A percentile compares a stretch with the other conserved stretches of the same genome.
Conservation (phyloP, 805 yeast genomes). For the Candida boidinii region DNA sequence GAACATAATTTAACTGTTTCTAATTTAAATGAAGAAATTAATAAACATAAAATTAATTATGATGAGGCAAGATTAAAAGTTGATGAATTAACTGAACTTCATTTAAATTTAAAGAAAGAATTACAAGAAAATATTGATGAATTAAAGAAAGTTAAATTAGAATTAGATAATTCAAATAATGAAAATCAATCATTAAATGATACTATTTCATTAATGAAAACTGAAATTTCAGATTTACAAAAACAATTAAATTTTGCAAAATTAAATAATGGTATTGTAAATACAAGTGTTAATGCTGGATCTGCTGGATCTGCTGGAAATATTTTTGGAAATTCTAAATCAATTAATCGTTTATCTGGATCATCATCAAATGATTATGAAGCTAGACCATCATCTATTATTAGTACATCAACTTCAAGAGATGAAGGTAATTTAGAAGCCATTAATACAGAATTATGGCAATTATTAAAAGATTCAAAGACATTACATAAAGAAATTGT, state of each 20-base stretch:
- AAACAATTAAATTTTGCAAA: slow-evolving; percentile 18
- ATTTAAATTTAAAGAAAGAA: slow-evolving; percentile 54
- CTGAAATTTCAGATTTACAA: slow-evolving; percentile 27
- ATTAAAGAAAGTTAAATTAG: slow-evolving; percentile 50
- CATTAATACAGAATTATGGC: slow-evolving; percentile 68
- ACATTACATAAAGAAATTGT: slow-evolving; percentile 75
- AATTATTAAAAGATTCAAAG: slow-evolving; percentile 61
- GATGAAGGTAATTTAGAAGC: slow-evolving; percentile 51
- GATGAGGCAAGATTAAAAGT: slow-evolving; percentile 50
- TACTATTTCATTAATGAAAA: slow-evolving; percentile 46
- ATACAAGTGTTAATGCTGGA: slow-evolving; percentile 9
- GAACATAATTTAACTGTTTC: slow-evolving; percentile 42
- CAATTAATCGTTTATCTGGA: slow-evolving; percentile 13
- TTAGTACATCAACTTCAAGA: slow-evolving; percentile 39
- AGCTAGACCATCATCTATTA: slow-evolving; percentile 53
- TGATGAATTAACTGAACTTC: slow-evolving; percentile 51
- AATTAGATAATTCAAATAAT: slow-evolving; percentile 48
- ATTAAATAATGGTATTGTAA: slow-evolving; percentile 3
- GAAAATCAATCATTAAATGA: slow-evolving; percentile 60
- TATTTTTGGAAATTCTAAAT: slow-evolving; percentile 7
- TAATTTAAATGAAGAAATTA: slow-evolving; percentile 46
- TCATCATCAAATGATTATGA: slow-evolving; percentile 27
- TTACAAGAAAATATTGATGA: slow-evolving; percentile 54
- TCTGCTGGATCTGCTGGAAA: slow-evolving; percentile 16
- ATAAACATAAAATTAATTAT: slow-evolving; percentile 45